A percentile compares a stretch with the other conserved stretches of the same genome.
These are phyloP conservation scores for Pestalotiopsis sp. DNA, from an alignment of 2,329 filamentous ascomycete genomes.

Conservation along the genomic window DNA sequence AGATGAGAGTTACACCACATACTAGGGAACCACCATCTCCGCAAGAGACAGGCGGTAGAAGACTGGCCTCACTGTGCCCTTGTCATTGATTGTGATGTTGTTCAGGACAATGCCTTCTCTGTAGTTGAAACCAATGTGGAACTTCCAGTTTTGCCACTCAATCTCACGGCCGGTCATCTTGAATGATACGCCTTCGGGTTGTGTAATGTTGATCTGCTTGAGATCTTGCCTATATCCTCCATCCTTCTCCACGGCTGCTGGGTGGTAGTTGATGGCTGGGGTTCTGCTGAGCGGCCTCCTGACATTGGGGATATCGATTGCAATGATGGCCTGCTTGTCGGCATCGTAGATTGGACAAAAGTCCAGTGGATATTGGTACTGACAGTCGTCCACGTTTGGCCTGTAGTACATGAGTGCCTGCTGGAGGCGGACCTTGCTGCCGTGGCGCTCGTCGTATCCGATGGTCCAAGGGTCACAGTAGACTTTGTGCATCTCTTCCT, in stretches of 20 bases:
- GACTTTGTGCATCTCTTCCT: constrained; percentile 89
- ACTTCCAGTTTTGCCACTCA: constrained; percentile 91
- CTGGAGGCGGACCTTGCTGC: constrained; percentile 76
- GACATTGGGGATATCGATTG: constrained; percentile 81
- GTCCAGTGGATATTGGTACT: constrained; percentile 90
- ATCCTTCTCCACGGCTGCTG: constrained; percentile 69
- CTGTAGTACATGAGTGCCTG: constrained; percentile 97
- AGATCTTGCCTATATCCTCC: constrained; percentile 78
- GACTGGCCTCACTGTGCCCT: constrained; percentile 73
- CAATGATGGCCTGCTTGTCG: constrained; percentile 75
- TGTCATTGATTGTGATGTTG: constrained; percentile 89
- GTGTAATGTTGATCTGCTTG: constrained; percentile 86
- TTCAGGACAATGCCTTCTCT: constrained; percentile 88
- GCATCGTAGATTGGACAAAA: constrained; percentile 92
- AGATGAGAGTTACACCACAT: constrained; percentile 22
- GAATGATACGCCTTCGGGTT: constrained; percentile 89
- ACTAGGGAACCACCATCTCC: constrained; percentile 92
- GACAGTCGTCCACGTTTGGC: constrained; percentile 80
- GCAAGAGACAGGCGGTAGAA: constrained; percentile 89
- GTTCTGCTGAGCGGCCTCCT: constrained; percentile 75
- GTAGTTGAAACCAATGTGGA: constrained; percentile 95
- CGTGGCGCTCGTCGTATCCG: constrained; percentile 89
- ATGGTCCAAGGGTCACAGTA: constrained; percentile 98
- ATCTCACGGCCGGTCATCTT: constrained; percentile 72
- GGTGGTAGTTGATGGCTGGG: constrained; percentile 78